phyloP scores from a whole-genome alignment of 441 rosid genomes.

The Populus tomentosa region DNA sequence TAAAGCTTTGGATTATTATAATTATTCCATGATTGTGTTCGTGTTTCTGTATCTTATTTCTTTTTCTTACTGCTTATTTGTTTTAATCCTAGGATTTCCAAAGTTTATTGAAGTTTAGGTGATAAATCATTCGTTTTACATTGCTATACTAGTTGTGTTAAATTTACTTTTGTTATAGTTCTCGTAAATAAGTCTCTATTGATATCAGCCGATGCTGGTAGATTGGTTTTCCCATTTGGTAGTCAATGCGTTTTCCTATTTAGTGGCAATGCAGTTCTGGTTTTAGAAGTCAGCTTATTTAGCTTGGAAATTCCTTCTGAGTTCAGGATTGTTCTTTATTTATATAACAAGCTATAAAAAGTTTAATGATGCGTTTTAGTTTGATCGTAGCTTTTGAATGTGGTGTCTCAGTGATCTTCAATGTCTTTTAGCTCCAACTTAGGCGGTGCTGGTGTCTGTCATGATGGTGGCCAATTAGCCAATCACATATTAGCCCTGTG shows the following conservation, averaged over 20 bases:
- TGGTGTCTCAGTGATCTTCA: neutral
- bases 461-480: slow-evolving; percentile 40
- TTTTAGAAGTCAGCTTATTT: neutral
- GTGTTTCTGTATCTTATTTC: neutral
- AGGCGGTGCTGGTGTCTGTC: neutral
- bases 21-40: neutral
- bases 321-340: neutral
- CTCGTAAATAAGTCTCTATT: neutral
- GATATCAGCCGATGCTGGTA: neutral
- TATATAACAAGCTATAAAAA: neutral
- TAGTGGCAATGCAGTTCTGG: neutral
- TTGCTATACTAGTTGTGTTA: neutral
- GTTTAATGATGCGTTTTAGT: neutral
- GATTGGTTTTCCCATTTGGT: neutral
- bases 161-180: neutral
- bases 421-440: neutral
- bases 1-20: neutral
- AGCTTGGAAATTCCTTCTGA: neutral
- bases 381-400: neutral
- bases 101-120: neutral
- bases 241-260: neutral
- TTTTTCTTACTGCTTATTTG: neutral
- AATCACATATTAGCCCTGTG: slow-evolving; percentile 16
- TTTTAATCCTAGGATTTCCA: neutral
- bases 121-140: neutral